Evolutionary conservation across 2,329 filamentous ascomycete species (phyloP).

Genomic region (Mariannaea sp.): DNA sequence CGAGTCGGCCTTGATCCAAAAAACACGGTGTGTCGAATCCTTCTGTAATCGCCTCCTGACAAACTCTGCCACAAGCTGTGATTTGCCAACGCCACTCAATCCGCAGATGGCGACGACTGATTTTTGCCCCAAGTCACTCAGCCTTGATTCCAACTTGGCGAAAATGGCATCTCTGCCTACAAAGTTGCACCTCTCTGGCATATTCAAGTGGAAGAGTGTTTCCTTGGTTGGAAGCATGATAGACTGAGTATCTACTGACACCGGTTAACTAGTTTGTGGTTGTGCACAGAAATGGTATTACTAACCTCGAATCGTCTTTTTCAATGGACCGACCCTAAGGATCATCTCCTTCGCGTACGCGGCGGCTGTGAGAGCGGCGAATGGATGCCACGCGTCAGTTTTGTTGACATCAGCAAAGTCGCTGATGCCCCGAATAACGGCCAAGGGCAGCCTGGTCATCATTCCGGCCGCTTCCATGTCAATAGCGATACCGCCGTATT

Average conservation of each 20-base stretch:
- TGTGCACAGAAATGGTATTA: neutral
- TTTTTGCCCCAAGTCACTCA: neutral
- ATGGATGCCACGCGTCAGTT: conserved; percentile 7
- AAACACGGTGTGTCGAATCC: neutral
- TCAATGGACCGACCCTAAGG: neutral
- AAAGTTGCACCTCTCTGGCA: no score
- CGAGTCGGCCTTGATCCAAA: conserved; percentile 1
- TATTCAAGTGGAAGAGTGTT: no score
- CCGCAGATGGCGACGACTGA: conserved; percentile 3
- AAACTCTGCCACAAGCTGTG: conserved; percentile 4
- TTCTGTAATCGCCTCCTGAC: neutral
- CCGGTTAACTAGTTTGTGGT: no score
- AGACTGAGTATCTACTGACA: no score
- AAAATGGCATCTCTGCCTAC: neutral
- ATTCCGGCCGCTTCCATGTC: conserved; percentile 11
- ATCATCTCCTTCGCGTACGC: conserved; percentile 9
- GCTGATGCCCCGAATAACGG: conserved; percentile 4
- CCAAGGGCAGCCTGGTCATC: conserved; percentile 1
- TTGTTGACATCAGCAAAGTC: conserved; percentile 6
- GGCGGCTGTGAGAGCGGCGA: conserved; percentile 1
- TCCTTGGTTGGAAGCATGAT: no score
- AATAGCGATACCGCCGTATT: conserved; percentile 2
- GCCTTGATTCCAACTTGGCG: neutral
- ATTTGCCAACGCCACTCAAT: neutral
- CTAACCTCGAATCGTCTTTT: neutral